Percentiles rank a stretch among this genome's conserved stretches.
phyloP scores from a whole-genome alignment of 1,139 yeast species.

The Saccharomyces uvarum region DNA sequence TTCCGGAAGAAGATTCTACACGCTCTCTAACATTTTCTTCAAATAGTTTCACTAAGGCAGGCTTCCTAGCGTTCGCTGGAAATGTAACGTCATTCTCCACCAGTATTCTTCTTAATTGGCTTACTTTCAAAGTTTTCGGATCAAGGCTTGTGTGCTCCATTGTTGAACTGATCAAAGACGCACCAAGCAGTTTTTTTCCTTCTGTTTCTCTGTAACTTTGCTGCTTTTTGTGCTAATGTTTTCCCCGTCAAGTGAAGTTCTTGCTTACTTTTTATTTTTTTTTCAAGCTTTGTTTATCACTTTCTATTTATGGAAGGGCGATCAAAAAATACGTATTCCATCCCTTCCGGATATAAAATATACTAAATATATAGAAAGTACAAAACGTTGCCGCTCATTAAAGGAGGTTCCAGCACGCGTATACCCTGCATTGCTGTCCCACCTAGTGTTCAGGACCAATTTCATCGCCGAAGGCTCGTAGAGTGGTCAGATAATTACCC shows the following conservation, averaged over 20 bases:
- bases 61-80: conserved; percentile 56
- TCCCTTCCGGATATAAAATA: not conserved
- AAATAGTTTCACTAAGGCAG: conserved; percentile 48
- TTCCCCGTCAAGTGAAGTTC: not conserved
- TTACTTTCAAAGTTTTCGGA: conserved; percentile 50
- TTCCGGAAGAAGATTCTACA: not conserved
- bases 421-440: not conserved
- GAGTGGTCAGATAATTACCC: conserved; percentile 15
- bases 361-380: not conserved
- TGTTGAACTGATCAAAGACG: not conserved
- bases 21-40: conserved; percentile 18
- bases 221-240: not conserved
- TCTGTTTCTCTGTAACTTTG: not conserved
- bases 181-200: not conserved
- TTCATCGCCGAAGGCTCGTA: conserved; percentile 16
- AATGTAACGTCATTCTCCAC: conserved; percentile 46
- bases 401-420: not conserved
- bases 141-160: conserved; percentile 37
- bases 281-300: not conserved
- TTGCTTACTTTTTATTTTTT: not conserved
- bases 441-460: not conserved
- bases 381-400: not conserved
- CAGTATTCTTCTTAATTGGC: conserved; percentile 56
- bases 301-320: not conserved
- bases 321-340: not conserved